Evolutionary conservation across 495 filamentous ascomycete species (phyloP), one percentile per base, ranked within the genome.

Genomic region (Talaromyces wortmannii): DNA sequence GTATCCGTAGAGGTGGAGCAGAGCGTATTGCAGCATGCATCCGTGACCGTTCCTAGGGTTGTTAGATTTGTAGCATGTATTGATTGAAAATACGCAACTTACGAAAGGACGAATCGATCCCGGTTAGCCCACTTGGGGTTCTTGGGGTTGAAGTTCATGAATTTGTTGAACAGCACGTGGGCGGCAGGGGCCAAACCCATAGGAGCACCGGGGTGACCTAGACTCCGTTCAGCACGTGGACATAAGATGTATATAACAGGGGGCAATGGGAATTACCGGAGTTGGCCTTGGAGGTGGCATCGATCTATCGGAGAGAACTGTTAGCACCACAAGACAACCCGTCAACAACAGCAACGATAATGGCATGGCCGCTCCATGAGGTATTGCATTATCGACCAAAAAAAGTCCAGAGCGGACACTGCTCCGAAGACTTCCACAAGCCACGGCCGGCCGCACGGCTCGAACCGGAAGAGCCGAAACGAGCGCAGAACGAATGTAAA

Each of bases 141-240:
- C 84, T 96, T 91, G 58, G 94, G 94, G 86, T 99, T 99, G 82
- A 97, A 99, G 66, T 74, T 94, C 94, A 99, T 91, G 83, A 96
- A 91, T 73, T 90, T 92, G 83, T 95, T 95, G 79, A 90, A 99
- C 61, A 99, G 87, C 66, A 99, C 88, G 82, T 99, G 94, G 72
- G 94, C 84, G 64, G 92, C 84, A 47, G 95, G 94, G 65, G 94
- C 94, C 94, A 98, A 90, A 77, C 92, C 92, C 92, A 99, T 99
- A 62, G 94, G 94, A 64, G 94, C 94, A 80, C 94, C 94, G 69
- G 94, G 94, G 78, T 99, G 94, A 67, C 94, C 94, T 53, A 1
- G 23, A 23, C 36, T 8, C 36, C 8, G 13, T 10, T 40, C 5
- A 40, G 36, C 13, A 13, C 36, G 8, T 10, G 13, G 2, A 40